phyloP scores from a whole-genome alignment of 2,329 filamentous ascomycete genomes.

The Xylaria arbuscula region DNA sequence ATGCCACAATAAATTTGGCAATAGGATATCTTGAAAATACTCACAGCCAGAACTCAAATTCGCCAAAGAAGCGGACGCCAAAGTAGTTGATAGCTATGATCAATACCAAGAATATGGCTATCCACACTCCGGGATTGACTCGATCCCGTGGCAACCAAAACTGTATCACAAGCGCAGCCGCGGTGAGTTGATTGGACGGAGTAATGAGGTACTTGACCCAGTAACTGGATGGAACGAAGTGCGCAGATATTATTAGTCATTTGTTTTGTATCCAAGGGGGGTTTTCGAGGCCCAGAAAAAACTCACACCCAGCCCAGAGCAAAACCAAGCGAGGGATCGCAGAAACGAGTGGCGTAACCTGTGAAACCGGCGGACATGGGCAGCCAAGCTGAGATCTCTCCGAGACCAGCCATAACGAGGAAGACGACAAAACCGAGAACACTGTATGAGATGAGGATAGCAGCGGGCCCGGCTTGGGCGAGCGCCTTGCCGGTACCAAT shows the following conservation, averaged over 20 bases:
- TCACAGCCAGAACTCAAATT: conserved; percentile 69
- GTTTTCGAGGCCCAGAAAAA: neutral
- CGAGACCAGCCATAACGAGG: conserved; percentile 82
- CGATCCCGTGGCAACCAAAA: conserved; percentile 75
- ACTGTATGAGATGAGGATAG: conserved; percentile 77
- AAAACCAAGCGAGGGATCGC: conserved; percentile 83
- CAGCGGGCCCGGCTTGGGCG: conserved; percentile 67
- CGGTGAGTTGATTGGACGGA: conserved; percentile 86
- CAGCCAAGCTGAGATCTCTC: conserved; percentile 87
- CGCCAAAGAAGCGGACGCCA: conserved; percentile 75
- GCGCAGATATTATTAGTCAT: conserved; percentile 43
- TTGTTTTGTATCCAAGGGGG: neutral
- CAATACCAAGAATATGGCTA: conserved; percentile 73
- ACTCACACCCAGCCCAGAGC: conserved; percentile 77
- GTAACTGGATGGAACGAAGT: conserved; percentile 52
- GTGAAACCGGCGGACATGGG: conserved; percentile 83
- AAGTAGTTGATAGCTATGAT: conserved; percentile 77
- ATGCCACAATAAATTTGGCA: neutral
- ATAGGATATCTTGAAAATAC: conserved; percentile 1
- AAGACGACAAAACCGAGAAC: conserved; percentile 79
- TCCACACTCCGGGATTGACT: conserved; percentile 83
- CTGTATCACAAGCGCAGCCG: conserved; percentile 80
- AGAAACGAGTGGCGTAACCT: conserved; percentile 82
- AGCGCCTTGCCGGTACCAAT: conserved; percentile 72
- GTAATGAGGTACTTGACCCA: conserved; percentile 87